Conservation (phyloP, 805 yeast genomes). For the Candida easanensis region DNA sequence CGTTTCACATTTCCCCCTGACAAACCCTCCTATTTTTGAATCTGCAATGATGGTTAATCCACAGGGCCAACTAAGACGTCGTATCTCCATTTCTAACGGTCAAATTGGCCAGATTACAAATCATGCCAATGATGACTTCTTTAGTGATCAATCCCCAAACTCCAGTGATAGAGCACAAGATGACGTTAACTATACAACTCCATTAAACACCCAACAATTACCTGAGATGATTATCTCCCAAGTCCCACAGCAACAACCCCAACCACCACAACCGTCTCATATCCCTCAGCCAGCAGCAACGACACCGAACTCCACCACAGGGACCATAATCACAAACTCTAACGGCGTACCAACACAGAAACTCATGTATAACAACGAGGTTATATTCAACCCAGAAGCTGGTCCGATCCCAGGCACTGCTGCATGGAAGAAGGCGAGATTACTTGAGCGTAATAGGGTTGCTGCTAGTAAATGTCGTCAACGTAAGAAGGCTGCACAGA, state of each 20-base stretch:
- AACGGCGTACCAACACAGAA: slow-evolving; percentile 40
- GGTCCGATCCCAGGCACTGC: slow-evolving; percentile 66
- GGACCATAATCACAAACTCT: slow-evolving; percentile 15
- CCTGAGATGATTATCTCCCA: slow-evolving; percentile 5
- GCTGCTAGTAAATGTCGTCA: slow-evolving; percentile 71
- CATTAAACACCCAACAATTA: slow-evolving; percentile 1
- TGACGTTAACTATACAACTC: slow-evolving; percentile 3
- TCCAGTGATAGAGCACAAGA: slow-evolving; percentile 12
- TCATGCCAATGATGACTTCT: slow-evolving; percentile 32
- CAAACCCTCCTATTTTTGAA: slow-evolving; percentile 45
- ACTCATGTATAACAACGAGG: slow-evolving; percentile 46
- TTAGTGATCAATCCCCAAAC: slow-evolving; percentile 8
- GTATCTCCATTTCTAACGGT: slow-evolving; percentile 82
- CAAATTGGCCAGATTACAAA: slow-evolving; percentile 74
- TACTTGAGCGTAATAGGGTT: slow-evolving; percentile 60
- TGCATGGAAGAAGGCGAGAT: slow-evolving; percentile 63
- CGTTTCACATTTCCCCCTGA: slow-evolving; percentile 41
- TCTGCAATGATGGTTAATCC: slow-evolving; percentile 38
- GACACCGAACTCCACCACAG: slow-evolving; percentile 10
- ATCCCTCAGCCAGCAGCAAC: slow-evolving; percentile 9
- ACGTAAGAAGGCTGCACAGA: slow-evolving; percentile 65
- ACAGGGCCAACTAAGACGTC: slow-evolving; percentile 44
- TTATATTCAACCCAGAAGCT: slow-evolving; percentile 46
- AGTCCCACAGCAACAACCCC: slow-evolving; percentile 11
- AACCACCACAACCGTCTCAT: slow-evolving; percentile 5